Evolutionary conservation across 2,329 filamentous ascomycete species (phyloP).

Genomic region (Botrytis cinerea): DNA sequence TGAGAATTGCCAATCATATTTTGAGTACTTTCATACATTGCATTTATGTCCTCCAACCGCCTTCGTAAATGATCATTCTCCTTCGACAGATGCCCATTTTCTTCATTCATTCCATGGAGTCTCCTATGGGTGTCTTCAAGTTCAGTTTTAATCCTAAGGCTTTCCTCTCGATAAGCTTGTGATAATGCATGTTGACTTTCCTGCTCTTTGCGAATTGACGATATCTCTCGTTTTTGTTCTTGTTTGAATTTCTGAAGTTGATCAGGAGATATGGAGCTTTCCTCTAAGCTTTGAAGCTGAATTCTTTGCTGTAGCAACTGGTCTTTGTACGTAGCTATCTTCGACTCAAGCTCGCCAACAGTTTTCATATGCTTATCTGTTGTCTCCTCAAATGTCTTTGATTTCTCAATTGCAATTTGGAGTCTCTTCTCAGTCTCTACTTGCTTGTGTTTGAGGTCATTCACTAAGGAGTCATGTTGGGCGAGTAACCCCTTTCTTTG

Average conservation of each 20-base stretch:
- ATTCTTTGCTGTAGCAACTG: constrained; percentile 15
- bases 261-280: not conserved
- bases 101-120: not conserved
- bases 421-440: constrained; percentile 2
- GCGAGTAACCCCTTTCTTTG: constrained; percentile 19
- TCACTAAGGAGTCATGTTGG: constrained; percentile 10
- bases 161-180: not conserved
- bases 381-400: not conserved
- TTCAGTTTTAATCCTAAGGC: not conserved
- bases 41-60: not conserved
- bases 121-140: constrained; percentile 3
- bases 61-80: constrained; percentile 18
- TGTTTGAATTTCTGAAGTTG: not conserved
- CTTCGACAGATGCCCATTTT: not conserved
- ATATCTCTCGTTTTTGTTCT: constrained; percentile 13
- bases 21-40: not conserved
- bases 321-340: constrained; percentile 6
- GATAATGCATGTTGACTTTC: not conserved
- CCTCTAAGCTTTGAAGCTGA: constrained; percentile 16
- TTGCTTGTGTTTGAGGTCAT: constrained; percentile 20
- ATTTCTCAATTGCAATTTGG: not conserved
- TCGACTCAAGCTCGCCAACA: not conserved
- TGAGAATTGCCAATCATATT: not conserved
- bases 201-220: constrained; percentile 5
- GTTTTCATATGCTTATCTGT: not conserved